phyloP scores from a whole-genome alignment of 148 eudicot genomes.

The Camellia sinensis region DNA sequence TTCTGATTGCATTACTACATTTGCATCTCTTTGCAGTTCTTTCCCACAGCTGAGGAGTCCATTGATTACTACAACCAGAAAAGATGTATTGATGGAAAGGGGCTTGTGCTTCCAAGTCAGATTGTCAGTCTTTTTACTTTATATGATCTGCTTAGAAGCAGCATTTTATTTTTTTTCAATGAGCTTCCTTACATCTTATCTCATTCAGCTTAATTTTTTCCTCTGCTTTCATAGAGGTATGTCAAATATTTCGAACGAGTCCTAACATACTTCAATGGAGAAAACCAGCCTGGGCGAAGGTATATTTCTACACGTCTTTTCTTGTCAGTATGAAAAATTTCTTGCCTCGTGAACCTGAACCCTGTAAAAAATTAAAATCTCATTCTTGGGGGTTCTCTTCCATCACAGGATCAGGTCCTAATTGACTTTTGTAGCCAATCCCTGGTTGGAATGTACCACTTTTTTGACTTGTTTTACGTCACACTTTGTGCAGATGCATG shows the following conservation, averaged over 20 bases:
- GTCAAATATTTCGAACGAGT: constrained; percentile 93
- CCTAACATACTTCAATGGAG: constrained; percentile 82
- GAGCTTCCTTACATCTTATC: not conserved
- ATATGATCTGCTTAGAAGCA: not conserved
- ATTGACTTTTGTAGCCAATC: not conserved
- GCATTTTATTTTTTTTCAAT: constrained; percentile 11
- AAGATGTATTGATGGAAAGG: constrained; percentile 91
- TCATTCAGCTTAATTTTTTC: not conserved
- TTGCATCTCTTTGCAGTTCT: constrained; percentile 56
- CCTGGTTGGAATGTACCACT: not conserved
- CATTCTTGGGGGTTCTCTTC: not conserved
- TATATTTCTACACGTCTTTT: constrained; percentile 27
- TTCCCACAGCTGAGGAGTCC: constrained; percentile 99
- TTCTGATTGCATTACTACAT: constrained; percentile 16
- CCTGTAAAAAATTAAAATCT: not conserved
- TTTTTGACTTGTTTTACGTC: constrained; percentile 10
- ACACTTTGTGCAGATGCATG: constrained; percentile 66
- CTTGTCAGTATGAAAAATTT: not conserved
- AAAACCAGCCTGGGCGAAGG: constrained; percentile 96
- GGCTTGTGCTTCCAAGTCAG: constrained; percentile 98
- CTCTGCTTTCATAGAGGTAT: constrained; percentile 58
- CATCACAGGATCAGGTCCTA: constrained; percentile 5
- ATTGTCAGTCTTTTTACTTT: constrained; percentile 54
- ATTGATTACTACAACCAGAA: constrained; percentile 93
- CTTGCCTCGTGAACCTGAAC: not conserved